These are phyloP conservation scores for Limnanthes douglasii DNA, from an alignment of 345 rosid species.

Conservation along the genomic window DNA sequence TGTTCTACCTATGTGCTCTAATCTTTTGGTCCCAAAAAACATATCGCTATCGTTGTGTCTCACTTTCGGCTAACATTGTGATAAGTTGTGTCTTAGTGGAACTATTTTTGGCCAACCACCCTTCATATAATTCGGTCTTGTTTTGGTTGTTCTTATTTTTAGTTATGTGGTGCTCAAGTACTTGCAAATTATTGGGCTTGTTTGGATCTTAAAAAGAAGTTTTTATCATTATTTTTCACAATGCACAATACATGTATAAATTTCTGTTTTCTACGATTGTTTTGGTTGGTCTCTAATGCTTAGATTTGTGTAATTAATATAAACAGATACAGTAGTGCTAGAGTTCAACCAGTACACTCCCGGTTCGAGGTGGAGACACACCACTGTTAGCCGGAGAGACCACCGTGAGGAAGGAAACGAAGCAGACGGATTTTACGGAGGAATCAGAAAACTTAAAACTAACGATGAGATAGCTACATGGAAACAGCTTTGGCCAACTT, in stretches of 20 bases:
- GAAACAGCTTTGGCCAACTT: slow-evolving; percentile 61
- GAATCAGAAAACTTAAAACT: slow-evolving; percentile 48
- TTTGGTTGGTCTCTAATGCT: slow-evolving; percentile 5
- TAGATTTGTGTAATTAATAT: slow-evolving; percentile 3
- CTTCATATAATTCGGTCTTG: neutral
- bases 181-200: slow-evolving; percentile 16
- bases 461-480: slow-evolving; percentile 49
- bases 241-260: neutral
- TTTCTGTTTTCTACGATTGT: neutral
- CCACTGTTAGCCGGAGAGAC: slow-evolving; percentile 35
- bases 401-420: slow-evolving; percentile 76
- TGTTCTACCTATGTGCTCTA: slow-evolving; percentile 15
- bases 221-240: slow-evolving; percentile 3
- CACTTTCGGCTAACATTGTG: slow-evolving; percentile 41
- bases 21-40: slow-evolving; percentile 35
- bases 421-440: slow-evolving; percentile 85
- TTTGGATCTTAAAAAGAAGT: slow-evolving; percentile 9
- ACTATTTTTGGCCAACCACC: slow-evolving; percentile 35
- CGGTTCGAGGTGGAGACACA: slow-evolving; percentile 68
- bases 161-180: slow-evolving; percentile 6
- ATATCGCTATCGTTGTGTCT: slow-evolving; percentile 37
- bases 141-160: neutral
- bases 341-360: slow-evolving; percentile 61
- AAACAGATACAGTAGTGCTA: slow-evolving; percentile 42
- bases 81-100: slow-evolving; percentile 42